Evolutionary conservation across 2,329 filamentous ascomycete species (phyloP).

Genomic region (Aspergillus flavus): DNA sequence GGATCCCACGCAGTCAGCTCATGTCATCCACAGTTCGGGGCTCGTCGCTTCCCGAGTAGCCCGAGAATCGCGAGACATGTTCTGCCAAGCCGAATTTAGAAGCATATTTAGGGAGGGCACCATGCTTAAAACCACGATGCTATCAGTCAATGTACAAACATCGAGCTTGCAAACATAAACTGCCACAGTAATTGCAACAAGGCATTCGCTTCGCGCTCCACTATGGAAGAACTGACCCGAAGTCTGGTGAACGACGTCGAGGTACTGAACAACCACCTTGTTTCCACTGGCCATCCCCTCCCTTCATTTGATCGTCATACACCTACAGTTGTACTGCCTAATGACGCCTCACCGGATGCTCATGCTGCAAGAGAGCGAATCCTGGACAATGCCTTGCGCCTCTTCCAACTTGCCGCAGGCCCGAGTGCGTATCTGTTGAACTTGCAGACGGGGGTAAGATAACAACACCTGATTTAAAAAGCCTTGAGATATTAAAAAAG

Average conservation of each 20-base stretch:
- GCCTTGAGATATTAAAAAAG: neutral
- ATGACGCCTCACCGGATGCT: neutral
- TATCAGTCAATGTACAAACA: neutral
- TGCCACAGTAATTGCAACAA: neutral
- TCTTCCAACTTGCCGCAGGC: conserved; percentile 12
- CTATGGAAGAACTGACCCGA: neutral
- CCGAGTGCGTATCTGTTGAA: conserved; percentile 21
- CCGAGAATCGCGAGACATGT: neutral
- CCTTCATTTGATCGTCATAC: neutral
- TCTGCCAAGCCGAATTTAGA: neutral
- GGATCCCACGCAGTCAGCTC: neutral
- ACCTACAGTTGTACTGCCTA: neutral
- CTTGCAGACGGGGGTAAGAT: conserved; percentile 9
- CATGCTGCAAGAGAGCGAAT: conserved; percentile 1
- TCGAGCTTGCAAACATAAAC: neutral
- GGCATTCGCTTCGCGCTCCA: neutral
- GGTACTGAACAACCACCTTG: neutral
- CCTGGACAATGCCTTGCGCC: neutral
- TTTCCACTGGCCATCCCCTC: neutral
- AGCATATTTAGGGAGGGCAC: neutral
- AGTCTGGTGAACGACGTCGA: neutral
- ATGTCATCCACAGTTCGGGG: neutral
- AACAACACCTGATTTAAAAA: neutral
- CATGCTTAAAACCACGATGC: neutral
- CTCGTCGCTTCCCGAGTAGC: neutral